Base-by-base conservation (phyloP, 129 eudicot species). In the Heracleum sosnowskyi region DNA sequence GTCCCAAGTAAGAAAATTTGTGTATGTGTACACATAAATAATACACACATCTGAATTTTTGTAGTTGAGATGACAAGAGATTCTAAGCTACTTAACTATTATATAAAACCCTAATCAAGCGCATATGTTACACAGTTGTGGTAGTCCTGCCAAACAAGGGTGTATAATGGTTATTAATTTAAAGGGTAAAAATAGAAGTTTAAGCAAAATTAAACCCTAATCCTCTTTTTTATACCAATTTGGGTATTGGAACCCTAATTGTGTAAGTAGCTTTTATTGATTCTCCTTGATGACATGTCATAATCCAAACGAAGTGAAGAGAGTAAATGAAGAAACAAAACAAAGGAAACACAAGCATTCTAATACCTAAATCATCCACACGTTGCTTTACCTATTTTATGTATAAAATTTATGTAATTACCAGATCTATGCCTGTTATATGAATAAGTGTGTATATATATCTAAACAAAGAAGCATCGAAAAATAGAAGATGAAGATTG, bases 21-120 rank as follows among this genome's bases (percentile, higher is more conserved):
- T 34, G 31, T 9, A 4, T 42, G 4, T 73, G 8, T 22, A 39
- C 17, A 69, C 35, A 33, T 35, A 20, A n/a, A n/a, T n/a, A n/a
- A n/a, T 35, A 45, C 13, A 10, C 28, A 75, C 79, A 73, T 10
- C 77, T 34, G 80, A 83, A 79, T 74, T 79, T 74, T 79, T 71
- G 75, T 53, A 82, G 69, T 70, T 70, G 47, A 22, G 6, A 24
- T 70, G 75, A 37, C 75, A 70, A 35, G 41, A 70, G 75, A 70
- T 70, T 36, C 75, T 69, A 16, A 37, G 15, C 74, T 37, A 20
- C 15, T 39, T 69, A 37, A 15, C 74, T 34, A 8, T 35, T 35
- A 1, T 11, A 24, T 37, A 66, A 60, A 79, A 79, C 86, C 86
- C 83, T 83, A 79, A 74, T 34, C 5, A 40, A 12, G 40, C 20